Evolutionary conservation across 768 basidiomycete species (phyloP), one percentile per base, ranked within the genome.

Genomic region (Mycena capillaripes): DNA sequence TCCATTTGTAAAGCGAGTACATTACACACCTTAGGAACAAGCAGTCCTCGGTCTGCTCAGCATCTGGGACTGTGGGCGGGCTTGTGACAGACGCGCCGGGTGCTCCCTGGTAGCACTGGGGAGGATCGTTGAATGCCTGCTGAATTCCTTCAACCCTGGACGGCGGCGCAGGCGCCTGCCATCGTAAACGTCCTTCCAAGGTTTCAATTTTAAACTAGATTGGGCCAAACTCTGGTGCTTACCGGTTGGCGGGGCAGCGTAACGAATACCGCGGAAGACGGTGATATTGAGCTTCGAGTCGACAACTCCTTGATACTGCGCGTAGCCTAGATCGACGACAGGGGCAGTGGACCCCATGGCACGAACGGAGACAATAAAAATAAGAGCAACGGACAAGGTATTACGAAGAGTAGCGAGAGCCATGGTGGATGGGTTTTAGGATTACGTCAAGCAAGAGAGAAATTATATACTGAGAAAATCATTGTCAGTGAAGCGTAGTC

Each of bases 201-300:
- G 17, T 10, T 17, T 55, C 11, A 38, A 27, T 21, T 16, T 19
- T 66, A 77, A 50, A 6, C 16, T 27, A 30, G 7, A 17, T 9
- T 2, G 19, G 17, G 38, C 11, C 5, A 6, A 10, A 12, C 27
- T 10, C 21, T 4, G 6, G 27, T 42, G 50, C 48, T 32, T 34
- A 80, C 82, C 83, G 14, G 75, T 19, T 25, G 83, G 83, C 34
- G 83, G 73, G 11, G 81, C 76, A 32, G 83, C 83, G 65, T 82
- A 84, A 10, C 83, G 79, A 53, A 80, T 75, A 12, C 79, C 79
- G 3, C 75, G 57, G 66, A 78, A 81, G 36, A 42, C 68, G 2
- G 76, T 74, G 42, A 78, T 73, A 32, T 71, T 71, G 60, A 72
- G 70, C 4, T 58, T 57, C 0, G 66, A 23, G 70, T 79, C 71